phyloP scores from a whole-genome alignment of 305 asterid species.

The Fraxinus ornus region DNA sequence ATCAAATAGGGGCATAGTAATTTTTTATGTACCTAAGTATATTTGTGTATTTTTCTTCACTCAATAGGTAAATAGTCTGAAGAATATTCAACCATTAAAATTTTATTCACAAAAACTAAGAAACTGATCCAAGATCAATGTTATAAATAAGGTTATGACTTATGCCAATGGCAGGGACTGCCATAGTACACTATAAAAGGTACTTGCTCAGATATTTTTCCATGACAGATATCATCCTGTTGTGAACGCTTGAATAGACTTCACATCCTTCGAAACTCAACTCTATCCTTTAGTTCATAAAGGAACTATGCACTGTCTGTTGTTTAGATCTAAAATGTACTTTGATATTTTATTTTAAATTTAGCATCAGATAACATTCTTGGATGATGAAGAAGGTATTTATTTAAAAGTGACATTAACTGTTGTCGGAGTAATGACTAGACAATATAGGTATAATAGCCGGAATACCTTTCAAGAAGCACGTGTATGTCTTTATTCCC shows the following conservation, averaged over 20 bases:
- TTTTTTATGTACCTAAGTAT: not conserved
- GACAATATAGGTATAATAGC: not conserved
- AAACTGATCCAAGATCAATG: not conserved
- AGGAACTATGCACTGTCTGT: not conserved
- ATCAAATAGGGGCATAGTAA: not conserved
- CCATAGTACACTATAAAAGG: not conserved
- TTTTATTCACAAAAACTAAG: not conserved
- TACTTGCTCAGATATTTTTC: not conserved
- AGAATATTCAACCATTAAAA: not conserved
- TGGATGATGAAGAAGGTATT: not conserved
- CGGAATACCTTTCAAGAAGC: slow-evolving; percentile 67
- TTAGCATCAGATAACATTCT: not conserved
- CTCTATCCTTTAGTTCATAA: not conserved
- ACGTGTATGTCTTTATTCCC: slow-evolving; percentile 65
- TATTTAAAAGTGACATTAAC: not conserved
- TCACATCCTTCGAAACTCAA: not conserved
- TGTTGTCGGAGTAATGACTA: not conserved
- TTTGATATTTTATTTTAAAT: not conserved
- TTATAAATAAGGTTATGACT: not conserved
- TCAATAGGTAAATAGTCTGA: not conserved
- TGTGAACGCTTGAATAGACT: not conserved
- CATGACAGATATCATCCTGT: not conserved
- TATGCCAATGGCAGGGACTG: not conserved
- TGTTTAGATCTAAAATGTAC: not conserved
- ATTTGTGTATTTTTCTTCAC: not conserved